A percentile compares a stretch with the other conserved stretches of the same genome.
Evolutionary conservation across 2,329 filamentous ascomycete genomes (phyloP).

Genomic region (Aureobasidium pullulans): DNA sequence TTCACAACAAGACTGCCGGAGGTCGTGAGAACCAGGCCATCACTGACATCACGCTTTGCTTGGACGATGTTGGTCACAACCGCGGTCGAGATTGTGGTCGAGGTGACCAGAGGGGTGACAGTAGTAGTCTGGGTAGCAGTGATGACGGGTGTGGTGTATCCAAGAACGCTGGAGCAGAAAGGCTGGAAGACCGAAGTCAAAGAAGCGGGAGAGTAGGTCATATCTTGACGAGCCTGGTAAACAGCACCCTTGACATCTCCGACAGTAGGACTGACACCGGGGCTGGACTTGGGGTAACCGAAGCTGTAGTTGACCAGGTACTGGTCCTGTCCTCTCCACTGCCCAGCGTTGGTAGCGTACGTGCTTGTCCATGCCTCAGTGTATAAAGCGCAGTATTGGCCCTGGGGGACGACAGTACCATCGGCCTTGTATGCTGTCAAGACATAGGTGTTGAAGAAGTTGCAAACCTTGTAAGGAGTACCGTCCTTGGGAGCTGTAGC

Average conservation of each 20-base stretch:
- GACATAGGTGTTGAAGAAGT: conserved; percentile 9
- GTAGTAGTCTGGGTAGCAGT: neutral
- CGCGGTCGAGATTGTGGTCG: neutral
- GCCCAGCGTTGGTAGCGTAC: conserved; percentile 19
- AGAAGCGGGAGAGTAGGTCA: conserved; percentile 6
- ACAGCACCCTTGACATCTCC: conserved; percentile 7
- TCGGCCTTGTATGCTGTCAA: conserved; percentile 15
- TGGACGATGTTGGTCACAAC: too few relatives aligned
- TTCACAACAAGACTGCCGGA: too few relatives aligned
- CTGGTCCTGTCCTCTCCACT: conserved; percentile 14
- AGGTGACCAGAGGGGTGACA: neutral
- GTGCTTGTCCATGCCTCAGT: conserved; percentile 14
- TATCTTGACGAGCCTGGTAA: conserved; percentile 14
- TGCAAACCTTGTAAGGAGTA: neutral
- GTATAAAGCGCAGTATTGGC: conserved; percentile 17
- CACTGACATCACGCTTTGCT: too few relatives aligned
- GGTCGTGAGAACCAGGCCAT: too few relatives aligned
- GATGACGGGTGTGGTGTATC: conserved; percentile 9
- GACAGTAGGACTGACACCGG: neutral
- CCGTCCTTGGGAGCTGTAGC: conserved; percentile 15
- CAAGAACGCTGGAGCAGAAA: conserved; percentile 15
- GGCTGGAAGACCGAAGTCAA: too few relatives aligned
- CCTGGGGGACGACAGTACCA: conserved; percentile 1
- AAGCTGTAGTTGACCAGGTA: conserved; percentile 15
- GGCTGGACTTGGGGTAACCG: conserved; percentile 5